phyloP scores from a whole-genome alignment of 768 basidiomycete species.

The Artomyces pyxidatus region DNA sequence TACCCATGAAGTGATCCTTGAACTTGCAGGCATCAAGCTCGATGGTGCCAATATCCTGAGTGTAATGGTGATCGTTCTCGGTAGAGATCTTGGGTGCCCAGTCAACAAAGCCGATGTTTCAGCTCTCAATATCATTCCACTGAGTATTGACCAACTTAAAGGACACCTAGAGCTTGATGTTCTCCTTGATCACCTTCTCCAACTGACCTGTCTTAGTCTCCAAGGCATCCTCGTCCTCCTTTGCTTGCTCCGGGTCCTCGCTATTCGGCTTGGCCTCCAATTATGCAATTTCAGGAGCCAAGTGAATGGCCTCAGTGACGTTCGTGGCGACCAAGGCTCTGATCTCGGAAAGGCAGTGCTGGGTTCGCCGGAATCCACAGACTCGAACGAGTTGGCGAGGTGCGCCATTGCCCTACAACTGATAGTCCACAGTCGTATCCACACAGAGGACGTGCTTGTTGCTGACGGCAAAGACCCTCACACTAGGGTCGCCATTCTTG shows the following conservation, averaged over 20 bases:
- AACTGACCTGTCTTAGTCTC: constrained; percentile 10
- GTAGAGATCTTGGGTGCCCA: constrained; percentile 20
- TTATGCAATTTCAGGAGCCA: constrained; percentile 18
- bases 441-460: constrained; percentile 22
- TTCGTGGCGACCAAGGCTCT: constrained; percentile 9
- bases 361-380: constrained; percentile 8
- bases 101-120: constrained; percentile 20
- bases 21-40: constrained; percentile 20
- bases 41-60: constrained; percentile 22
- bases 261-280: constrained; percentile 19
- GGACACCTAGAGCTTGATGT: constrained; percentile 17
- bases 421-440: constrained; percentile 18
- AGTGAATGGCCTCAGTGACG: constrained; percentile 11
- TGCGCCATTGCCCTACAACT: constrained; percentile 11
- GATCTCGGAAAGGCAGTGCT: constrained; percentile 22
- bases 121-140: constrained; percentile 18
- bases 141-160: constrained; percentile 15
- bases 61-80: constrained; percentile 16
- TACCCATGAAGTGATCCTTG: constrained; percentile 23
- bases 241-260: constrained; percentile 15
- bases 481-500: constrained; percentile 20
- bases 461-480: constrained; percentile 21
- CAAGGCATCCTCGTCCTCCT: constrained; percentile 4
- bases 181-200: constrained; percentile 17
- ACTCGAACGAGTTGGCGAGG: constrained; percentile 15